Percentiles rank a stretch among this genome's conserved stretches.
Conservation (phyloP, 306 rosid genomes). For the Pterocarpus santalinus region DNA sequence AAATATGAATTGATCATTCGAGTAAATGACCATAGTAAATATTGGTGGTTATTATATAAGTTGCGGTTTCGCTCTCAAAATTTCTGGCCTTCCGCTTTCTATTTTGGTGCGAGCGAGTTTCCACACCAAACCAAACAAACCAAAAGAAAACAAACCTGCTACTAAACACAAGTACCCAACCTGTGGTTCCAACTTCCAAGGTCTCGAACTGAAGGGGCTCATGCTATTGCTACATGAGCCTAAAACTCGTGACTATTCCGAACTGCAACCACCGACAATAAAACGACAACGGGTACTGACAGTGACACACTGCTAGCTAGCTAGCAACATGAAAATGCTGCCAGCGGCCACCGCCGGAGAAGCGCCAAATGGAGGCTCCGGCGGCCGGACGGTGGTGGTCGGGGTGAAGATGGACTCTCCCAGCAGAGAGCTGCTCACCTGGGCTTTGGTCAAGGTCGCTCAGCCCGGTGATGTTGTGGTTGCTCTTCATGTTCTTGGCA, state of each 20-base stretch:
- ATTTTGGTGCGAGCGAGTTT: slow-evolving; percentile 46
- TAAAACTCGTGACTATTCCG: not conserved
- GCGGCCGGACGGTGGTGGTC: slow-evolving; percentile 73
- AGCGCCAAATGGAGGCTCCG: not conserved
- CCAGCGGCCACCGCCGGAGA: slow-evolving; percentile 36
- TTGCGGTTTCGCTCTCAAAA: slow-evolving; percentile 17
- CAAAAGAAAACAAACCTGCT: slow-evolving; percentile 35
- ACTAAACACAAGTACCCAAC: not conserved
- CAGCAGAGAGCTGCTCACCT: slow-evolving; percentile 81
- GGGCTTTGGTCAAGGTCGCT: slow-evolving; percentile 91
- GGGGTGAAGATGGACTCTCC: slow-evolving; percentile 81
- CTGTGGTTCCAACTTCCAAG: not conserved
- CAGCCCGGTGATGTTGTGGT: slow-evolving; percentile 84
- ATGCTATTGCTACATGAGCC: slow-evolving; percentile 11
- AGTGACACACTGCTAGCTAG: slow-evolving; percentile 15
- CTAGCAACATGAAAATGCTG: slow-evolving; percentile 53
- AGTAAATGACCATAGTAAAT: too few relatives aligned
- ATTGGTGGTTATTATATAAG: too few relatives aligned
- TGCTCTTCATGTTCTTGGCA: slow-evolving; percentile 86
- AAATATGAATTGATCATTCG: too few relatives aligned
- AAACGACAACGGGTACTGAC: slow-evolving; percentile 40
- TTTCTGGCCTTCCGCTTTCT: slow-evolving; percentile 49
- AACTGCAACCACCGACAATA: slow-evolving; percentile 44
- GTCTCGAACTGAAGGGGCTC: not conserved
- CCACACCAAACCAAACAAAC: slow-evolving; percentile 46